Percentiles rank a stretch among this genome's conserved stretches.
Evolutionary conservation across 2,329 filamentous ascomycete genomes (phyloP).

Genomic region (Penicillium sp.): DNA sequence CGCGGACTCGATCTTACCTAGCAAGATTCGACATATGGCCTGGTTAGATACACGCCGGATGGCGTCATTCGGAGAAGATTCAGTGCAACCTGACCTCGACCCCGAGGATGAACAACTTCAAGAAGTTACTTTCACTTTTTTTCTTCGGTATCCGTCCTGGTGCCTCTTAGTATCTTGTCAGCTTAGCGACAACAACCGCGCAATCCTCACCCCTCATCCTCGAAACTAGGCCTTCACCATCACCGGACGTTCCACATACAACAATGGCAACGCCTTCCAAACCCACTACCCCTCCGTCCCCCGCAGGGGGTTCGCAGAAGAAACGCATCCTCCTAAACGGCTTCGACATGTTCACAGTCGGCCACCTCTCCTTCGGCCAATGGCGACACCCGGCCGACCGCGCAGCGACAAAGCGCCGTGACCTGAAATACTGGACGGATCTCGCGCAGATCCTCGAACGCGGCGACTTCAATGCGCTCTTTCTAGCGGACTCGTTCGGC

Average conservation of each 20-base stretch:
- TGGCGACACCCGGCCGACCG: slow-evolving; percentile 36
- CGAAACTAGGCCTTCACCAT: too few species aligned
- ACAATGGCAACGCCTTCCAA: too few species aligned
- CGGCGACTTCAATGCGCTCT: slow-evolving; percentile 53
- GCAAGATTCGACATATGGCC: too few species aligned
- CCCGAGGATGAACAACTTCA: too few species aligned
- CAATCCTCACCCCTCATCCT: too few species aligned
- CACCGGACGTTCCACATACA: too few species aligned
- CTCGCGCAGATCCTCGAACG: slow-evolving; percentile 51
- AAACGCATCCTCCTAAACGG: slow-evolving; percentile 49
- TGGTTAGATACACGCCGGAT: not conserved
- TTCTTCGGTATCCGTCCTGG: too few species aligned
- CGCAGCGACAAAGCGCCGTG: slow-evolving; percentile 39
- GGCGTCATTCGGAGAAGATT: not conserved
- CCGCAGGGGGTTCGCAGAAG: slow-evolving; percentile 4
- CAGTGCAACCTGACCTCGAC: not conserved
- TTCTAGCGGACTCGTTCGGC: slow-evolving; percentile 53
- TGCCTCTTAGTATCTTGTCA: too few species aligned
- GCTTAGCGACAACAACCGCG: too few species aligned
- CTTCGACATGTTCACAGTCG: slow-evolving; percentile 49
- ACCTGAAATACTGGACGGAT: slow-evolving; percentile 50
- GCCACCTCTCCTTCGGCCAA: slow-evolving; percentile 46
- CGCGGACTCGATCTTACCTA: too few species aligned
- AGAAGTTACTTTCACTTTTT: too few species aligned
- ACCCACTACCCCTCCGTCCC: too few species aligned